Evolutionary conservation across 371 early-diverging fungal genomes (phyloP).

Genomic region (Rhizomucor pusillus): DNA sequence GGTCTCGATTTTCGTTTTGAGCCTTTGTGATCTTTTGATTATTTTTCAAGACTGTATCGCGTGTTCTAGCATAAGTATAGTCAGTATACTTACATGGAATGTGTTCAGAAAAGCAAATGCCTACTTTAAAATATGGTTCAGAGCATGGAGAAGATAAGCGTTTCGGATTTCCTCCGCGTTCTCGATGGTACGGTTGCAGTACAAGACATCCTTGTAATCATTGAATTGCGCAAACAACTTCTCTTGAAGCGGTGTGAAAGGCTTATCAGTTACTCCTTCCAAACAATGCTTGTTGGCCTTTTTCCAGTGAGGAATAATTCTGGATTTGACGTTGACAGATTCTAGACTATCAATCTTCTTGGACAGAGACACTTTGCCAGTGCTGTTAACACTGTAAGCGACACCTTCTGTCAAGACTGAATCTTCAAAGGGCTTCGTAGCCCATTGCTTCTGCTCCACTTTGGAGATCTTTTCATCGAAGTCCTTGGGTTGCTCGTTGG

Average conservation of each 20-base stretch:
- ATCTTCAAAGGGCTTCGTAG: conserved; percentile 37
- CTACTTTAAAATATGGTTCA: conserved; percentile 89
- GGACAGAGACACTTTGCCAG: conserved; percentile 23
- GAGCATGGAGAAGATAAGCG: conserved; percentile 76
- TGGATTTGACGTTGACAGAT: conserved; percentile 25
- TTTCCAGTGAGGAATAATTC: conserved; percentile 35
- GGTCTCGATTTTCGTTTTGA: conserved; percentile 44
- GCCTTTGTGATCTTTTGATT: conserved; percentile 68
- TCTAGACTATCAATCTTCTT: conserved; percentile 26
- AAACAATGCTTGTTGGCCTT: conserved; percentile 25
- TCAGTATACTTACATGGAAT: not conserved
- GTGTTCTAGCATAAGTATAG: conserved; percentile 38
- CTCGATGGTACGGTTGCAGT: conserved; percentile 57
- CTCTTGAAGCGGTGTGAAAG: conserved; percentile 56
- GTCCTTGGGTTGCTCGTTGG: conserved; percentile 41
- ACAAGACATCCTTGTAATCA: conserved; percentile 77
- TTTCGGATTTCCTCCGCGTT: conserved; percentile 70
- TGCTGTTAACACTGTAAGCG: conserved; percentile 26
- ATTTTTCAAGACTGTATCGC: conserved; percentile 79
- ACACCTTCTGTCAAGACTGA: conserved; percentile 44
- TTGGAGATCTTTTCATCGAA: conserved; percentile 45
- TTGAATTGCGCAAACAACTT: conserved; percentile 65
- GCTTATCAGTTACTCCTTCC: conserved; percentile 13
- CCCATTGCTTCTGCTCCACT: conserved; percentile 52
- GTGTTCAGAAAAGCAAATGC: conserved; percentile 3